Conservation (phyloP, 163 green algal genomes). For the Chlamydomonas reinhardtii region DNA sequence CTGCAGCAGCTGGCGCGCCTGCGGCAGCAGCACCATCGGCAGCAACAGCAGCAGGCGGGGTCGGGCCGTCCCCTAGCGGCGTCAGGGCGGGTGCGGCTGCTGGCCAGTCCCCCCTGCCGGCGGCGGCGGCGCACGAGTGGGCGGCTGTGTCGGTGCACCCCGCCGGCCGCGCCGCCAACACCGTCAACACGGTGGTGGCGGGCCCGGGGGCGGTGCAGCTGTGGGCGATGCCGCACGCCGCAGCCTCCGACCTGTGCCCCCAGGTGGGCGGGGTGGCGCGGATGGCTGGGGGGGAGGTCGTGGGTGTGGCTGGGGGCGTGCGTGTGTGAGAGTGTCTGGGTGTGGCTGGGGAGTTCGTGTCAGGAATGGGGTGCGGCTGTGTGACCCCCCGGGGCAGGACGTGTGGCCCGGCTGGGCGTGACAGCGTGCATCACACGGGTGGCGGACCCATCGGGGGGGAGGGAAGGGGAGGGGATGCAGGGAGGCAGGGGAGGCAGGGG, state of each 20-base stretch:
- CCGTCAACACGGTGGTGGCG: slow-evolving; percentile 5
- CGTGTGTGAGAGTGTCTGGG: too few relatives aligned
- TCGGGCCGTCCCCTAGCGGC: background rate
- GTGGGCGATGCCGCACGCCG: slow-evolving; percentile 54
- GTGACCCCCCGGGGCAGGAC: too few relatives aligned
- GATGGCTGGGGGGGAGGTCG: too few relatives aligned
- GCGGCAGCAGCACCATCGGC: background rate
- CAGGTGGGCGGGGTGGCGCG: background rate
- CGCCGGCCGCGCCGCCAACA: slow-evolving; percentile 26
- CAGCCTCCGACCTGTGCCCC: background rate
- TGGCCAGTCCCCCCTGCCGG: background rate
- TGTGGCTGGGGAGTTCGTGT: too few relatives aligned
- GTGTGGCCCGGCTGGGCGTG: too few relatives aligned
- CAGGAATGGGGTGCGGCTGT: too few relatives aligned
- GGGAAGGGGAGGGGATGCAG: too few relatives aligned
- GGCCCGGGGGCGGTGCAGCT: slow-evolving; percentile 60
- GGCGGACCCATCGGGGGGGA: too few relatives aligned
- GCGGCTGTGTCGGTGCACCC: slow-evolving; percentile 59
- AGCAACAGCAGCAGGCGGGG: background rate
- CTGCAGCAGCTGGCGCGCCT: too few relatives aligned
- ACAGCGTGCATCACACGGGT: too few relatives aligned
- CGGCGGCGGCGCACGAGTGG: slow-evolving; percentile 24
- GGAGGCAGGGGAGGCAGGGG: too few relatives aligned
- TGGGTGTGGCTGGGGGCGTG: background rate
- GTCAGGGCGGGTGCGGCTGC: slow-evolving; percentile 12